phyloP scores from a whole-genome alignment of 2,329 filamentous ascomycete genomes.

The Cordyceps javanica region DNA sequence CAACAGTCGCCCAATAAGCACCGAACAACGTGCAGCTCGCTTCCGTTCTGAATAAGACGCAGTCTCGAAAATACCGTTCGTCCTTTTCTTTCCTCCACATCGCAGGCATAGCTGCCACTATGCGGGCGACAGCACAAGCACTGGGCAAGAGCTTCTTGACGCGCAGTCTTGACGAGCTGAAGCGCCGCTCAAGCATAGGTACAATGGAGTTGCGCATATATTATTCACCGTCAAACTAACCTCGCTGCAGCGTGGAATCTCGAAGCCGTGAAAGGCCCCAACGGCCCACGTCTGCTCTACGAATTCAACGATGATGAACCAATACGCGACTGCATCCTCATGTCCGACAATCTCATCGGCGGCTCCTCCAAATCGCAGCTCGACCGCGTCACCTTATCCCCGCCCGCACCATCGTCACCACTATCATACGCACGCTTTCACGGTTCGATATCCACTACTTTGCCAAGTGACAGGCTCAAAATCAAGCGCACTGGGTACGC shows the following conservation, averaged over 20 bases:
- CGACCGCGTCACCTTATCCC: constrained; percentile 47
- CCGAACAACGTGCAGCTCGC: too few species aligned
- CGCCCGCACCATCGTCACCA: constrained; percentile 17
- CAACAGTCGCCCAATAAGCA: too few species aligned
- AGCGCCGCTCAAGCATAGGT: constrained; percentile 51
- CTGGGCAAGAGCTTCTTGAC: constrained; percentile 49
- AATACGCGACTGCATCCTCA: constrained; percentile 59
- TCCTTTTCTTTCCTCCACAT: not conserved
- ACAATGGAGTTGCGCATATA: constrained; percentile 15
- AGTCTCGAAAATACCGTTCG: not conserved
- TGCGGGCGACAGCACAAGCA: constrained; percentile 40
- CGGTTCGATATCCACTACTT: constrained; percentile 78
- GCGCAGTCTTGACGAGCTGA: constrained; percentile 55
- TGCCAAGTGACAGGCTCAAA: constrained; percentile 68
- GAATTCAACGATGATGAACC: constrained; percentile 50
- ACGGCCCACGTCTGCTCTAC: constrained; percentile 58
- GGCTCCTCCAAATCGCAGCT: constrained; percentile 73
- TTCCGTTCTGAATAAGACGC: not conserved
- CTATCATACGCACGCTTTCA: constrained; percentile 68
- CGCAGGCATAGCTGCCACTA: constrained; percentile 21
- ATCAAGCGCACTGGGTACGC: constrained; percentile 80
- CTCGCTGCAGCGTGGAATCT: constrained; percentile 53
- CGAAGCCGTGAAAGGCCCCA: constrained; percentile 61
- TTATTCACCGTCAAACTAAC: not conserved
- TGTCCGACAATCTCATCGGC: constrained; percentile 82